Evolutionary conservation across 2,329 filamentous ascomycete genomes (phyloP).

Genomic region (Arthroderma sp.): DNA sequence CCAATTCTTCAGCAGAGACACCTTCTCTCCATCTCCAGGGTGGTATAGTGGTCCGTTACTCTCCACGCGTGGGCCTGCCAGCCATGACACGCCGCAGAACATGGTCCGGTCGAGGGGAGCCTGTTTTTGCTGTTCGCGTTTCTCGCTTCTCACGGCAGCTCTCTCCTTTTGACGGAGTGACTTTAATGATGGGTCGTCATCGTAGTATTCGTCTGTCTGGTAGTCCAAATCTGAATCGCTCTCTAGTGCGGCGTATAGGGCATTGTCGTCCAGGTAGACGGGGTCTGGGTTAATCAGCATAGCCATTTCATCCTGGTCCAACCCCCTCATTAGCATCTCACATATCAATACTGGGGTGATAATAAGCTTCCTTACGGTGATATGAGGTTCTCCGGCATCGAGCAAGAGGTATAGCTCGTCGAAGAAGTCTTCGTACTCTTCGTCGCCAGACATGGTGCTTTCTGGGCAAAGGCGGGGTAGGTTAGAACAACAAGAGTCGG

Average conservation of each 20-base stretch:
- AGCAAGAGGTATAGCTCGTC: slow-evolving; percentile 12
- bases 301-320: slow-evolving; percentile 23
- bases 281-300: slow-evolving; percentile 22
- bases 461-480: not conserved
- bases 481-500: not conserved
- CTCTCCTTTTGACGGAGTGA: not conserved
- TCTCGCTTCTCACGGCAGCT: not conserved
- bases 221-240: slow-evolving; percentile 24
- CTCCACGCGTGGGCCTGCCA: slow-evolving; percentile 24
- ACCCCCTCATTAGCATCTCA: not conserved
- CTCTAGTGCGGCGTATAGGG: slow-evolving; percentile 19
- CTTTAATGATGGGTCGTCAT: slow-evolving; percentile 13
- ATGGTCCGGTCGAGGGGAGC: slow-evolving; percentile 1
- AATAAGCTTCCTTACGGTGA: not conserved
- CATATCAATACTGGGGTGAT: not conserved
- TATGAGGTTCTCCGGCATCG: slow-evolving; percentile 11
- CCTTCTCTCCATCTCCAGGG: slow-evolving; percentile 31
- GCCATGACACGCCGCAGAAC: slow-evolving; percentile 34
- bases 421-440: slow-evolving; percentile 14
- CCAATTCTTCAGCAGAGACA: slow-evolving; percentile 37
- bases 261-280: slow-evolving; percentile 22
- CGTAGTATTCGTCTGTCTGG: slow-evolving; percentile 20
- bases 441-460: slow-evolving; percentile 17
- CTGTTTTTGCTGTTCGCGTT: not conserved
- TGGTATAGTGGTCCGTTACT: slow-evolving; percentile 23